Evolutionary conservation across 805 yeast species (phyloP), one percentile per base, ranked within the genome.

Genomic region (Blastobotrys terrestris): DNA sequence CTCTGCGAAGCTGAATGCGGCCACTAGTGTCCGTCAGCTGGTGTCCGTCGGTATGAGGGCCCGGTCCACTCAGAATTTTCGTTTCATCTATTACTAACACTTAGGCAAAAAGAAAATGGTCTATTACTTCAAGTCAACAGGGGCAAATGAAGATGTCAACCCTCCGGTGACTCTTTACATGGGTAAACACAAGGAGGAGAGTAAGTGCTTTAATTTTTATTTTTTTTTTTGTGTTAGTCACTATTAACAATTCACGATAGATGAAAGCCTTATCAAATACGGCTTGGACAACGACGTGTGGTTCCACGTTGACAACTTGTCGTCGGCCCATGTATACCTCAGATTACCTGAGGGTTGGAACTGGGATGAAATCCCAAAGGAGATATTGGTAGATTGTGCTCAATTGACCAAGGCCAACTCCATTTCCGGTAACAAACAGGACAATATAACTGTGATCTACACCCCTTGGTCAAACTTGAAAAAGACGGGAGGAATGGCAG

Each of bases 351-450:
- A 75, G 19, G 82, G 77, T 51, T 60, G 61, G 60, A 46, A 55
- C 3, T 68, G 78, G 65, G 77, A 73, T 3, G 70, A 69, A 21
- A 77, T 85, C 15, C 85, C 85, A 1, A 71, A 72, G 14, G 75
- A 68, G 2, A 70, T 84, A 0, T 63, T 86, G 8, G 67, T 64
- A n/a, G 84, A 78, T 55, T 77, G 83, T 46, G 83, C 84, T 1
- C 95, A 87, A 60, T 70, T 87, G 52, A 83, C 92, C 26, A 85
- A 87, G 64, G 85, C 87, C 8, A 83, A 84, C 64, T 84, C 91
- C 3, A 85, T 86, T 39, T 80, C 82, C 62, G 94, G 87, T 13
- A 85, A 83, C 67, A 87, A 87, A 62, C 66, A 78, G 58, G 80
- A 80, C 61, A 83, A 83, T 59, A 72, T 85, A 54, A 79, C 84